Conservation (phyloP, 495 filamentous ascomycete genomes). For the Xylaria scruposa region DNA sequence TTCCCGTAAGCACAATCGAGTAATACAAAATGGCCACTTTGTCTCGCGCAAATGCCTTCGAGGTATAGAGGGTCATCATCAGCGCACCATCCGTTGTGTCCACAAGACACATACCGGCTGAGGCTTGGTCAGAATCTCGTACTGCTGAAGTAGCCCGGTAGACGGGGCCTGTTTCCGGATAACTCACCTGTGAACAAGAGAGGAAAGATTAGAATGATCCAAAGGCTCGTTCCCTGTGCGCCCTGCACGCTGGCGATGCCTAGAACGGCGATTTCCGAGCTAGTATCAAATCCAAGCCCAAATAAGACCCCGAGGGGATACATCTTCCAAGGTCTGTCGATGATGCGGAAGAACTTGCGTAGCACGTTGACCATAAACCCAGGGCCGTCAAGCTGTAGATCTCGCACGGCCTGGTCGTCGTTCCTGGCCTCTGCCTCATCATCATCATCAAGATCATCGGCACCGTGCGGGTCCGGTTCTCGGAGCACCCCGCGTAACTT, state of each 20-base stretch:
- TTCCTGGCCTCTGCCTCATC: conserved; percentile 28
- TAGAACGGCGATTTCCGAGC: conserved; percentile 88
- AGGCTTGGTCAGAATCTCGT: background rate
- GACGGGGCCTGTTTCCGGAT: background rate
- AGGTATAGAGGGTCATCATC: conserved; percentile 94
- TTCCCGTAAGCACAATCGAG: conserved; percentile 83
- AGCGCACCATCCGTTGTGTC: conserved; percentile 92
- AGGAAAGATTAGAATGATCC: conserved; percentile 94
- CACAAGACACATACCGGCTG: conserved; percentile 87
- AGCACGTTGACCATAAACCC: conserved; percentile 77
- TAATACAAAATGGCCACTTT: conserved; percentile 90
- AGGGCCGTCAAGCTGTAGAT: conserved; percentile 75
- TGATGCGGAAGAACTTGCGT: conserved; percentile 77
- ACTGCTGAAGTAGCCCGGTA: background rate
- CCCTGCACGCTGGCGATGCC: conserved; percentile 89
- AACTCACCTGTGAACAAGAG: conserved; percentile 80
- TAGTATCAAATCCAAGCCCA: conserved; percentile 95
- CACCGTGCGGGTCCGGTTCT: conserved; percentile 28
- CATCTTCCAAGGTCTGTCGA: conserved; percentile 98
- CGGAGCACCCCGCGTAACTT: conserved; percentile 68
- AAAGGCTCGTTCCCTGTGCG: conserved; percentile 83
- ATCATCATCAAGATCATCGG: conserved; percentile 23
- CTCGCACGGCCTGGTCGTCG: conserved; percentile 60
- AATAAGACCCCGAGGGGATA: conserved; percentile 89
- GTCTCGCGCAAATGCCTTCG: conserved; percentile 73